Evolutionary conservation across 2,329 filamentous ascomycete genomes (phyloP), one percentile per base, ranked within the genome.

Genomic region (Zymoseptoria brevis): DNA sequence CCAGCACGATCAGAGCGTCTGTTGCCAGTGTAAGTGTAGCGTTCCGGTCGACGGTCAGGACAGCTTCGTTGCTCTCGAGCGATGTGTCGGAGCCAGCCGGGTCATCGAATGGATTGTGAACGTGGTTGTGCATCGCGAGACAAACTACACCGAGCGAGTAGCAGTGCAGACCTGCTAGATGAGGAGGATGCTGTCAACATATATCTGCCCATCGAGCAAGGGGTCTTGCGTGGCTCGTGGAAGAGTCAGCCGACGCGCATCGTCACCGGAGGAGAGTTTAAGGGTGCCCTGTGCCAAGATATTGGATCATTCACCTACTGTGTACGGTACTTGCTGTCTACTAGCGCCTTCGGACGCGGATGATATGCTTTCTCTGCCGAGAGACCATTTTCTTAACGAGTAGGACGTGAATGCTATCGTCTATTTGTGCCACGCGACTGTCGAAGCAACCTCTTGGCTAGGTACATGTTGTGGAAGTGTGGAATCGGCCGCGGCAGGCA

Each of bases 1-100:
- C 83, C 81, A 82, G 71, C 11, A 87, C 77, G 62, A 85, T 77
- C 55, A 87, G 75, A 29, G 82, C 79, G 66, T 87, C 83, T 1
- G 80, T 81, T 19, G 79, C 81, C 50, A 88, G 74, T 1, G 83
- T 86, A 54, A 88, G 74, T 24, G 80, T 83, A 9, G 82, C 82
- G 70, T 83, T 80, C 59, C 80, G 77, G 66, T 81, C 82, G 19
- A 87, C 80, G 54, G 66, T 69, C 55, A 72, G 62, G 22, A 70
- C 66, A 26, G 58, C 59, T 30, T 63, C 54, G 21, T 58, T 49
- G 26, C 35, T 45, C 53, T 59, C 58, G 50, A 58, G 54, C 48
- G 59, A 59, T 53, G 55, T 50, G 52, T 64, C 64, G 57, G 65
- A 61, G 30, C 62, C 66, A 59, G 67, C 64, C 53, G 67, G 67